Evolutionary conservation across 2,329 filamentous ascomycete genomes (phyloP), one percentile per base, ranked within the genome.

Genomic region (Didymella pinodella): DNA sequence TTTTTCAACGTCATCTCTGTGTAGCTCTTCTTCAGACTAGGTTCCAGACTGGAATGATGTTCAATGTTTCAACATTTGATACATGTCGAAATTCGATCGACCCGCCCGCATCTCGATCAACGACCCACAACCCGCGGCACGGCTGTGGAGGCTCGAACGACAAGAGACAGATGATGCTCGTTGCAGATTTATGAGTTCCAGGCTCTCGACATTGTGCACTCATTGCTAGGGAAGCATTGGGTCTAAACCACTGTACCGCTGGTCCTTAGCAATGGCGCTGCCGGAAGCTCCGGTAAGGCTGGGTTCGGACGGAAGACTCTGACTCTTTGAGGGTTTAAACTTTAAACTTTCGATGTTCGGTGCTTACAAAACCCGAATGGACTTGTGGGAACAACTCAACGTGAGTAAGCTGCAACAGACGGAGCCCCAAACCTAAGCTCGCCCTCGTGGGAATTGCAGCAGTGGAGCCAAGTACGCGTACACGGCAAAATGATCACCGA

Each of bases 141-240:
- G 44, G 26, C 29, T 50, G 50, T 36, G 50, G 56, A 53, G 49
- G 26, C 50, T 46, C 46, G 46, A 54, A 59, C 38, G 38, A 41
- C 18, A 50, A 45, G 50, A 10, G 38, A 41, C 28, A 18, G 34
- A 50, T 54, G 40, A 50, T 50, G 50, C 47, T 47, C 41, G 56
- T 54, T 51, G 50, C 50, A 50, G 36, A 22, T 51, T 59, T 43
- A 54, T 54, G 46, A 18, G 56, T 54, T 54, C 56, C 40, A 59
- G 50, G 54, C 40, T 43, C 20, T 22, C 29, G 18, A 43, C 25
- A 26, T 47, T 16, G 40, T 32, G 50, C 46, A 26, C 28, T 32
- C 28, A 26, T 50, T 43, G 28, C 40, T 54, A 59, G 56, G 34
- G 22, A 51, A 16, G 41, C 32, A 43, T 20, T 31, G 20, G 10